Evolutionary conservation across 78 protist genomes (phyloP).

Genomic region (Protostelium mycophagum): DNA sequence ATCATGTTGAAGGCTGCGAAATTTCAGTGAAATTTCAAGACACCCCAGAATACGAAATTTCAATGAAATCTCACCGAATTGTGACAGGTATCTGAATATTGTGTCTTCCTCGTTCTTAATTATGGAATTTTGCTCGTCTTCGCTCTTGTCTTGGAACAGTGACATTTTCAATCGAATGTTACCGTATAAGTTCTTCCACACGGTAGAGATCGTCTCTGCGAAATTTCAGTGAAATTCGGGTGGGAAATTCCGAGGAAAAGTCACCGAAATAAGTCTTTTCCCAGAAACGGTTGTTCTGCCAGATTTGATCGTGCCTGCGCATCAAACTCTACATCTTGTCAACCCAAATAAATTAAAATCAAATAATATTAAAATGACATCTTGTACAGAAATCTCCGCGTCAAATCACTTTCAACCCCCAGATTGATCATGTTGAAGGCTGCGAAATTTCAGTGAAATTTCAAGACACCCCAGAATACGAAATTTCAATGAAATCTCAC

Average conservation of each 20-base stretch:
- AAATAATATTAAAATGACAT: too few relatives aligned
- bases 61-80: too few relatives aligned
- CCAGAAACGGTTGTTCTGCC: constrained; percentile 68
- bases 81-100: not conserved
- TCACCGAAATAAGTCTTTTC: constrained; percentile 39
- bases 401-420: constrained; percentile 29
- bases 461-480: too few relatives aligned
- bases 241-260: constrained; percentile 1
- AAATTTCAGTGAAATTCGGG: not conserved
- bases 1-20: constrained; percentile 39
- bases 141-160: not conserved
- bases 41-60: too few relatives aligned
- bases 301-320: constrained; percentile 15
- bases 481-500: not conserved
- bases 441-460: too few relatives aligned
- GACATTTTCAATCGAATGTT: not conserved
- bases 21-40: too few relatives aligned
- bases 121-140: not conserved
- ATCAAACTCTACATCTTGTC: not conserved
- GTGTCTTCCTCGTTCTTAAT: not conserved
- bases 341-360: too few relatives aligned
- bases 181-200: not conserved
- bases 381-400: constrained; percentile 44
- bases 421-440: constrained; percentile 51
- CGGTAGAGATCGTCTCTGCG: not conserved